phyloP scores from a whole-genome alignment of 2,329 filamentous ascomycete genomes.

The Thielaviopsis populi region DNA sequence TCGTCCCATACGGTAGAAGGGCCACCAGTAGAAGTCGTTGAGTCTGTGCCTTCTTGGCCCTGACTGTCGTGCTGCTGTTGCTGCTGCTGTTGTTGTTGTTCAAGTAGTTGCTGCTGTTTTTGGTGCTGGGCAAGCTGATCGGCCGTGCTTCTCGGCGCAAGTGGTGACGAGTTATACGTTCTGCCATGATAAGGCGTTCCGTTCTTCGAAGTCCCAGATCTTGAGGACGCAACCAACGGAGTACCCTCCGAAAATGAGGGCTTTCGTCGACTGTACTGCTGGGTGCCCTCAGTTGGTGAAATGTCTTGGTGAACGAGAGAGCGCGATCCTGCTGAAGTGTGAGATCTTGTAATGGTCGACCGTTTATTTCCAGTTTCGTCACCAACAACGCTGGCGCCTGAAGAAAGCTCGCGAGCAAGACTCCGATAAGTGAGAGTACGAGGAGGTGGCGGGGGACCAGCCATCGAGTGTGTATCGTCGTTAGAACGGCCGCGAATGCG shows the following conservation, averaged over 20 bases:
- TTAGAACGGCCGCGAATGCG: slow-evolving; percentile 22
- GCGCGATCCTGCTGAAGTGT: slow-evolving; percentile 30
- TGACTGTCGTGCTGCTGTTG: slow-evolving; percentile 24
- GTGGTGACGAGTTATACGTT: slow-evolving; percentile 44
- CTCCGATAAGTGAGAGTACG: slow-evolving; percentile 33
- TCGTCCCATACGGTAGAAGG: slow-evolving; percentile 97
- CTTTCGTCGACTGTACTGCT: slow-evolving; percentile 21
- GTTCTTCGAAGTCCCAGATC: slow-evolving; percentile 32
- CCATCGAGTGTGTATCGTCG: slow-evolving; percentile 31
- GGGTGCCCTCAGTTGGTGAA: slow-evolving; percentile 20
- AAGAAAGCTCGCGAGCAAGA: slow-evolving; percentile 25
- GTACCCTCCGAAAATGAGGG: slow-evolving; percentile 36
- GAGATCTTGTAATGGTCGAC: slow-evolving; percentile 5
- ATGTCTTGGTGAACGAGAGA: slow-evolving; percentile 34
- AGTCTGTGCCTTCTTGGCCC: slow-evolving; percentile 58
- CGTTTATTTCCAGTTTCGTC: slow-evolving; percentile 22
- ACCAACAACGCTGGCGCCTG: slow-evolving; percentile 16
- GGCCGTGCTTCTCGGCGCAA: slow-evolving; percentile 32
- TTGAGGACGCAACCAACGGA: slow-evolving; percentile 25
- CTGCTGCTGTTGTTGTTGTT: slow-evolving; percentile 20
- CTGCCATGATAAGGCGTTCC: slow-evolving; percentile 27
- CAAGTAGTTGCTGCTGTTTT: slow-evolving; percentile 19
- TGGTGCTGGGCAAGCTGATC: slow-evolving; percentile 22
- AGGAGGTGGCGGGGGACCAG: slow-evolving; percentile 23
- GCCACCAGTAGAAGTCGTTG: slow-evolving; percentile 72